Base-by-base conservation (phyloP, 495 filamentous ascomycete genomes). In the Chaetomium cochliodes region DNA sequence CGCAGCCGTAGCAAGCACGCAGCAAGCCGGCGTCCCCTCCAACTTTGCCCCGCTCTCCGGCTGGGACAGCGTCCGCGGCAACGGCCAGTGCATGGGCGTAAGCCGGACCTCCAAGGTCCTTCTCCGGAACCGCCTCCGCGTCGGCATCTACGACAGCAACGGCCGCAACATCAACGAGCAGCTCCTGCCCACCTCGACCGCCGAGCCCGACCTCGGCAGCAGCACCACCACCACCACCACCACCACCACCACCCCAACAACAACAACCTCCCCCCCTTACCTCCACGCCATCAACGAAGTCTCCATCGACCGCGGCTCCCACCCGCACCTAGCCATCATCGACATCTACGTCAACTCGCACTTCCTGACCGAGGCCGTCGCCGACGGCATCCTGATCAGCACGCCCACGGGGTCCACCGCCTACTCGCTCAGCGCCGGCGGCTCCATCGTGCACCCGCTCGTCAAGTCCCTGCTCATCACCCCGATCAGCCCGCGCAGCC, bases 201-300 rank as follows among this genome's bases (percentile, higher is more conserved):
- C 78, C 63, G 70, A 81, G 65, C 70, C 82, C 64, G 74, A 77
- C 63, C 64, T 78, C 63, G 65, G 72, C 37, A 52, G n/a, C 46
- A 42, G 8, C 46, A 37, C 6, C 30, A 20, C 6, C 50, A 13
- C 0, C 46, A 5, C 16, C 60, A 46, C 12, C 60, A 12, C 8
- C 41, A 47, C n/a, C 33, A 23, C 22, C 7, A 12, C 3, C 5
- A 62, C 16, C 13, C 57, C 63, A 2, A 12, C 8, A 25, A 47
- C n/a, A 22, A 23, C 22, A 4, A 12, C 3, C 5, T 53, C 16
- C 13, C 57, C 63, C 2, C 63, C 55, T 23, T 72, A 84, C 42
- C 83, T 92, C 5, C 93, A 96, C 72, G 94, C 94, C 55, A 90
- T 98, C 79, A 98, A 98, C 72, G 94, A 98, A 73, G 84, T 98